Conservation (phyloP, 2,329 filamentous ascomycete species). For the Fusarium transvaalense region DNA sequence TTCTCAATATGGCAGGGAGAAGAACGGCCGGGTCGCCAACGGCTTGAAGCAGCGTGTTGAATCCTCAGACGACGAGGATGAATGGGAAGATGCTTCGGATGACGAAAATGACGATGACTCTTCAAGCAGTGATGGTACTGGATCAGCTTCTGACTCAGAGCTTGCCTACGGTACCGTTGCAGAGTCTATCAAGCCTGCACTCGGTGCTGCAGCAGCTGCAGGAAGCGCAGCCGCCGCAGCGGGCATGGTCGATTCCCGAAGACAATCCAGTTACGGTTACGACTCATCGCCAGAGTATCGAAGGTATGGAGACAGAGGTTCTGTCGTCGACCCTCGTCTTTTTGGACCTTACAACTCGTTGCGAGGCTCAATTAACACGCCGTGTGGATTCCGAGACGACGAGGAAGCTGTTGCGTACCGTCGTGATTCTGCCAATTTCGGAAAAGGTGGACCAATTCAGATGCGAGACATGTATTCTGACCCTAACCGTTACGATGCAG, state of each 20-base stretch:
- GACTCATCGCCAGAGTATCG: constrained; percentile 21
- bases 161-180: constrained; percentile 55
- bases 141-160: constrained; percentile 56
- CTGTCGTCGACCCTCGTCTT: constrained; percentile 68
- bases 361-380: constrained; percentile 65
- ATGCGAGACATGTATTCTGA: constrained; percentile 76
- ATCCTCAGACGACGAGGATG: constrained; percentile 61
- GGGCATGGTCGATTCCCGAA: constrained; percentile 52
- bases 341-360: constrained; percentile 74
- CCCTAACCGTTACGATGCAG: constrained; percentile 70
- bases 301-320: constrained; percentile 56
- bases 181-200: constrained; percentile 41
- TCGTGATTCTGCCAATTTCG: constrained; percentile 43
- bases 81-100: constrained; percentile 50
- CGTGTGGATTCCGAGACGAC: constrained; percentile 65
- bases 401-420: constrained; percentile 45
- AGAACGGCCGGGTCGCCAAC: constrained; percentile 54
- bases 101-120: constrained; percentile 63
- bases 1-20: constrained; percentile 54
- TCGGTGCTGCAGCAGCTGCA: constrained; percentile 49
- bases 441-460: constrained; percentile 41
- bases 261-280: constrained; percentile 46
- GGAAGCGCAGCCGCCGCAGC: constrained; percentile 58
- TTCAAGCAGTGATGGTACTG: constrained; percentile 51
- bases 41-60: constrained; percentile 57